phyloP scores from a whole-genome alignment of 1,284 basidiomycete genomes.

The Heterobasidion annosum region DNA sequence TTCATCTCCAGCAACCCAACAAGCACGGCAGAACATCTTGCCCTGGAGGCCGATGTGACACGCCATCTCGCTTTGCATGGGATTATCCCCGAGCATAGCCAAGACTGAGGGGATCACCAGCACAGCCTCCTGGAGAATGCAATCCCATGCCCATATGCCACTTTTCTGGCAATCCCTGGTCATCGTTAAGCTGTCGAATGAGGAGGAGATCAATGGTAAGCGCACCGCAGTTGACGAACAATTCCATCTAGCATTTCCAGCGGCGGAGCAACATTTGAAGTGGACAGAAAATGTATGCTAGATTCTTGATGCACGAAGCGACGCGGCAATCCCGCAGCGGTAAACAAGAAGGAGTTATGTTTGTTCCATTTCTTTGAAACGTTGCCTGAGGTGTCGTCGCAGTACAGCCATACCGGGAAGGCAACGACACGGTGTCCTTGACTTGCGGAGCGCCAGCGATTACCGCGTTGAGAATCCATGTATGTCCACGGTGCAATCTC shows the following conservation, averaged over 20 bases:
- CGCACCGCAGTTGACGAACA: constrained; percentile 14
- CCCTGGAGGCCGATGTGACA: constrained; percentile 30
- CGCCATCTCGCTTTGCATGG: constrained; percentile 35
- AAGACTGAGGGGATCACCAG: constrained; percentile 24
- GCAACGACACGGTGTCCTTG: constrained; percentile 11
- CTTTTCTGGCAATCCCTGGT: constrained; percentile 15
- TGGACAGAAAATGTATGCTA: constrained; percentile 26
- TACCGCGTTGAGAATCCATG: constrained; percentile 2
- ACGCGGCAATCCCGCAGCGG: constrained; percentile 17
- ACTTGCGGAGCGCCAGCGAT: constrained; percentile 12
- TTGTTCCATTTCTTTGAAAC: constrained; percentile 33
- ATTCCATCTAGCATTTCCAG: constrained; percentile 33
- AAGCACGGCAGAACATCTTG: constrained; percentile 29
- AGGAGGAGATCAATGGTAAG: constrained; percentile 10
- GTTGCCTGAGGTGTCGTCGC: constrained; percentile 36
- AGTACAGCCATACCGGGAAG: constrained; percentile 30
- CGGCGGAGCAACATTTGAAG: constrained; percentile 28
- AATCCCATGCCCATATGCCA: constrained; percentile 29
- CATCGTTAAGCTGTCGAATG: neutral
- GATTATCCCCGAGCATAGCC: constrained; percentile 32
- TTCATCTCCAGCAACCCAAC: constrained; percentile 14
- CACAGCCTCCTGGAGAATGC: constrained; percentile 15
- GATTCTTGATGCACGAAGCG: constrained; percentile 11
- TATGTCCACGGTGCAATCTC: neutral
- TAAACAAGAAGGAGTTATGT: constrained; percentile 26